phyloP scores from a whole-genome alignment of 306 rosid genomes.

The Delonix regia region DNA sequence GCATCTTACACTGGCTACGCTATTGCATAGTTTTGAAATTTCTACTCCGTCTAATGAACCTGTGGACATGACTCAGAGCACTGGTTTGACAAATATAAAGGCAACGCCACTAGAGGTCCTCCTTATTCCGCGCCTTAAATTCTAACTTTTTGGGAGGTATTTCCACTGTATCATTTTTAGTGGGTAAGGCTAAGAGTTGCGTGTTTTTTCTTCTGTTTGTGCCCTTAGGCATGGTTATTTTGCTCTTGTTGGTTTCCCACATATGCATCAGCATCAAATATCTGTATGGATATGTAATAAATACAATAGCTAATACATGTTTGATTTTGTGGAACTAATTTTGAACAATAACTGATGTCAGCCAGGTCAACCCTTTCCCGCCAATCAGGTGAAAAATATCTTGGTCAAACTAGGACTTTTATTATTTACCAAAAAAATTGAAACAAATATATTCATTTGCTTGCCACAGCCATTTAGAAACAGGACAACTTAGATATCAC shows the following conservation, averaged over 20 bases:
- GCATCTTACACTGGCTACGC: slow-evolving; percentile 33
- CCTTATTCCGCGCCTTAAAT: slow-evolving; percentile 23
- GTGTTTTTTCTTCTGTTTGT: background rate
- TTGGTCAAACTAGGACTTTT: background rate
- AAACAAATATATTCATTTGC: background rate
- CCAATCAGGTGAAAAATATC: background rate
- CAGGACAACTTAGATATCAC: no score
- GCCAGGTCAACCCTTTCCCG: background rate
- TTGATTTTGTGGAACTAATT: background rate
- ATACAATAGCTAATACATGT: background rate
- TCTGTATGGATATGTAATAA: background rate
- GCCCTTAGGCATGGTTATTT: background rate
- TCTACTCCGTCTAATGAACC: slow-evolving; percentile 4
- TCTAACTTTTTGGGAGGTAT: background rate
- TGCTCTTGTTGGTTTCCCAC: background rate
- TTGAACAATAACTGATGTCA: background rate
- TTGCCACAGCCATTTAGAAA: background rate
- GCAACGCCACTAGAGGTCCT: slow-evolving; percentile 40
- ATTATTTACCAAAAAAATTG: background rate
- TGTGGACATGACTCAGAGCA: slow-evolving; percentile 40
- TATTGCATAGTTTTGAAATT: slow-evolving; percentile 38
- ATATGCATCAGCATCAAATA: background rate
- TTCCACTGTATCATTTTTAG: background rate
- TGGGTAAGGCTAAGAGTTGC: background rate
- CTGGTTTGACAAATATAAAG: slow-evolving; percentile 29